A percentile compares a stretch with the other conserved stretches of the same genome.
Evolutionary conservation across 257 asterid species (phyloP).

Genomic region (Schizonepeta tenuifolia): DNA sequence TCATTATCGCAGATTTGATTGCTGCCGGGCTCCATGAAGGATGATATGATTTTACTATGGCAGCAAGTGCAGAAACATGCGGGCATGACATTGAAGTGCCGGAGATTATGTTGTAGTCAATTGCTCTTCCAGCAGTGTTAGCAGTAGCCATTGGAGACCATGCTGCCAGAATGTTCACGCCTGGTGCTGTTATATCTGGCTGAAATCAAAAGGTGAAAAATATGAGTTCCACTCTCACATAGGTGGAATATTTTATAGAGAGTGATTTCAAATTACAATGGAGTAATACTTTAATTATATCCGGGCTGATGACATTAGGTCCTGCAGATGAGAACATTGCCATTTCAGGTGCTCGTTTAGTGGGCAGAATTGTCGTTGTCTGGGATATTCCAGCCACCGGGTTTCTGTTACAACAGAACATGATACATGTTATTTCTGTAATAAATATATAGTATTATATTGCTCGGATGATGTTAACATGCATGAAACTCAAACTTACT

Average conservation of each 20-base stretch:
- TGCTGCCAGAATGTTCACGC: slow-evolving; percentile 63
- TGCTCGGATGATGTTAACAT: neutral
- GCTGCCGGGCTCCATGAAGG: slow-evolving; percentile 74
- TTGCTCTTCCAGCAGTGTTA: slow-evolving; percentile 47
- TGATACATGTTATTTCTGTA: slow-evolving; percentile 4
- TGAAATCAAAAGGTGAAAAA: slow-evolving; percentile 35
- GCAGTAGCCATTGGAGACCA: slow-evolving; percentile 59
- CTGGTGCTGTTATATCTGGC: slow-evolving; percentile 72
- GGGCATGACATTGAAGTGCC: slow-evolving; percentile 79
- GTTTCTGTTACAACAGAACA: slow-evolving; percentile 42
- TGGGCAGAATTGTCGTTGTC: slow-evolving; percentile 40
- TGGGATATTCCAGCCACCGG: slow-evolving; percentile 52
- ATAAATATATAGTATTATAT: neutral
- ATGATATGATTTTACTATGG: slow-evolving; percentile 54
- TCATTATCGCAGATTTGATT: slow-evolving; percentile 65
- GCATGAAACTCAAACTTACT: slow-evolving; percentile 40
- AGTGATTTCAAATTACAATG: neutral
- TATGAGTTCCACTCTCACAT: neutral
- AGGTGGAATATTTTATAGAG: neutral
- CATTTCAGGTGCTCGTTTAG: slow-evolving; percentile 58
- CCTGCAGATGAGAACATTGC: slow-evolving; percentile 63
- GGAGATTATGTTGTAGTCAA: slow-evolving; percentile 52
- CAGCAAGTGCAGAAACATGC: slow-evolving; percentile 66
- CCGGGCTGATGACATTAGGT: slow-evolving; percentile 61
- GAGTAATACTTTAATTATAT: slow-evolving; percentile 52